phyloP scores from a whole-genome alignment of 768 basidiomycete genomes.

The Termitomyces sp. region DNA sequence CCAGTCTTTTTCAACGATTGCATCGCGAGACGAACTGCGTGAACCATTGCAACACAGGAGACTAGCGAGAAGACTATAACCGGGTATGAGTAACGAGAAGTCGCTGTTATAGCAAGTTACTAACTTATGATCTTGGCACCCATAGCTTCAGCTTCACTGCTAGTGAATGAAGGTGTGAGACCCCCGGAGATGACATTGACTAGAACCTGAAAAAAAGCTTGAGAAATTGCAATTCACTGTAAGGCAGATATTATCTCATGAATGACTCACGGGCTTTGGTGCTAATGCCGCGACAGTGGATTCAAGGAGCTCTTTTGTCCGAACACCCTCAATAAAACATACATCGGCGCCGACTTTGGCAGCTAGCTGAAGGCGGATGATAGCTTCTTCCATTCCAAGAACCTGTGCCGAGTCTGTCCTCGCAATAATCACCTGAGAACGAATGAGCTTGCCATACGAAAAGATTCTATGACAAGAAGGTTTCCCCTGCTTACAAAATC shows the following conservation, averaged over 20 bases:
- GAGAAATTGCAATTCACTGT: not conserved
- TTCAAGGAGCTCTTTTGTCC: slow-evolving; percentile 57
- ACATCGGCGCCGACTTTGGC: slow-evolving; percentile 73
- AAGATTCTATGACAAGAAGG: not conserved
- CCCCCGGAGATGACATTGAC: slow-evolving; percentile 80
- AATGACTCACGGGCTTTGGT: slow-evolving; percentile 54
- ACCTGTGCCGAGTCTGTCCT: slow-evolving; percentile 77
- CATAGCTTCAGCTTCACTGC: slow-evolving; percentile 57
- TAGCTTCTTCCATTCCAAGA: slow-evolving; percentile 73
- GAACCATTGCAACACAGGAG: slow-evolving; percentile 71
- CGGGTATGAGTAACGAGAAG: not conserved
- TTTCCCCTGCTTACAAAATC: slow-evolving; percentile 50
- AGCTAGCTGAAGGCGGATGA: slow-evolving; percentile 60
- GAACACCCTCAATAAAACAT: slow-evolving; percentile 78
- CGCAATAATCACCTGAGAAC: slow-evolving; percentile 56
- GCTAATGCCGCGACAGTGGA: slow-evolving; percentile 61
- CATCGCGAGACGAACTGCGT: slow-evolving; percentile 77
- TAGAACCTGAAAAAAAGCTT: slow-evolving; percentile 37
- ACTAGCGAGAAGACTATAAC: slow-evolving; percentile 65
- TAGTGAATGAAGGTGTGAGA: slow-evolving; percentile 69
- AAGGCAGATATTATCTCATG: not conserved
- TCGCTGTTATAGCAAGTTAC: slow-evolving; percentile 15
- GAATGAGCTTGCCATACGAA: not conserved
- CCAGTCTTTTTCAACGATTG: slow-evolving; percentile 70
- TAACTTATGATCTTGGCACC: slow-evolving; percentile 77